Base-by-base conservation (phyloP, 352 stramenopile genomes). In the Pythium monospermum region DNA sequence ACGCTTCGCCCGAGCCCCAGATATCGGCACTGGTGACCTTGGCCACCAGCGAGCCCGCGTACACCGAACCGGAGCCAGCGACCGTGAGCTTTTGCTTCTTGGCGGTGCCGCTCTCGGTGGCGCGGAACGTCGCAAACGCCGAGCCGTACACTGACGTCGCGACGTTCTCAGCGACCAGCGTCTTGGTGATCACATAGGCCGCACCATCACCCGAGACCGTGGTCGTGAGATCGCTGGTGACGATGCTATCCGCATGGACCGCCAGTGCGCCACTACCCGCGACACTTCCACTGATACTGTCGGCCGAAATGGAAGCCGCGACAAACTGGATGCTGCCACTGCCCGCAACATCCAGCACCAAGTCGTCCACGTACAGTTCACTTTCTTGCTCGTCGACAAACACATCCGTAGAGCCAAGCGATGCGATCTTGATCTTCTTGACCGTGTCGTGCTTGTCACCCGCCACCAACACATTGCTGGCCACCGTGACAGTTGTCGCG, bases 61-160 rank as follows among this genome's bases (percentile, higher is more conserved):
- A 64, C 23, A 82, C 53, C 16, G 71, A 51, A 16, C 74, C 76
- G 23, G 73, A 62, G 8, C 76, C 76, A 6, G 73, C 69, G 39
- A 85, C 23, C 44, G 63, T 69, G 32, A 87, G 25, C 28, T 67
- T 73, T 57, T 84, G 59, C 42, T 76, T 74, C 16, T 72, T 52
- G 2, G 67, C 62, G 27, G 47, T 59, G 10, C 76, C 76, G 6
- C 40, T 44, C n/a, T 69, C 75, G 12, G 64, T 59, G 1, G 30
- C 56, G 10, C 39, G 21, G 26, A 83, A 68, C 53, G 64, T 83
- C 3, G 60, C 43, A 48, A 67, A 44, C 19, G 71, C 72, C 33
- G 66, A 74, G 47, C 76, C 76, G 44, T 73, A 80, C 8, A 87
- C 69, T 4, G 70, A 70, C 10, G 59, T 59, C 12, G 57, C 57